Evolutionary conservation across 768 basidiomycete genomes (phyloP).

Genomic region (Panaeolus cyanescens): DNA sequence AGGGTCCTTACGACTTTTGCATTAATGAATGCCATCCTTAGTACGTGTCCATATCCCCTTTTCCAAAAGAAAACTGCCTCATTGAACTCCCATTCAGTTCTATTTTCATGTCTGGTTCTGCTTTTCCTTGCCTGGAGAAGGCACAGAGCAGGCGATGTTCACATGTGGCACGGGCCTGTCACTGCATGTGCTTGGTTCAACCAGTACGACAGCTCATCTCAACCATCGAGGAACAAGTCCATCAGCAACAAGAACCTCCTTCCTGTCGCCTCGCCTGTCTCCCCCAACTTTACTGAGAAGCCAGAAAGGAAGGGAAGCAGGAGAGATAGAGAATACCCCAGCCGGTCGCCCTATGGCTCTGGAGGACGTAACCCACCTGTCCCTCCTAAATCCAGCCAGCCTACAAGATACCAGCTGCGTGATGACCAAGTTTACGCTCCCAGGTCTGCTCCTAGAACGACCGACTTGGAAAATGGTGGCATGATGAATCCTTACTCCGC

Average conservation of each 20-base stretch:
- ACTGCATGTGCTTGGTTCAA: constrained; percentile 77
- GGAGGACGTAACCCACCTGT: constrained; percentile 3
- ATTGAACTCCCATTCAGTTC: constrained; percentile 27
- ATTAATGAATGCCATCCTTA: constrained; percentile 71
- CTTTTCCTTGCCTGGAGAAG: constrained; percentile 43
- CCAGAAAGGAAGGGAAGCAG: constrained; percentile 28
- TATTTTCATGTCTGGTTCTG: constrained; percentile 37
- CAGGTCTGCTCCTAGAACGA: constrained; percentile 20
- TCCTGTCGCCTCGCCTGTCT: constrained; percentile 29
- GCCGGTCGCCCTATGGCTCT: constrained; percentile 14
- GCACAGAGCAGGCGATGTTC: constrained; percentile 45
- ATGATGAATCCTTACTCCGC: constrained; percentile 43
- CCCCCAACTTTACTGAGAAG: constrained; percentile 24
- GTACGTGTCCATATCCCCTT: constrained; percentile 39
- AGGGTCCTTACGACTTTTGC: constrained; percentile 81
- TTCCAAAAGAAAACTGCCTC: constrained; percentile 1
- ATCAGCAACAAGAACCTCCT: constrained; percentile 36
- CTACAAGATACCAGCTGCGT: neutral
- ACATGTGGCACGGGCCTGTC: constrained; percentile 73
- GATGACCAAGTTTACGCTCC: neutral
- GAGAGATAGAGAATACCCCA: constrained; percentile 20
- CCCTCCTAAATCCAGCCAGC: constrained; percentile 5
- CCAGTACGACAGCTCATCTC: constrained; percentile 39
- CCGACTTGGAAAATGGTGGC: constrained; percentile 40
- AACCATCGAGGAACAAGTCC: constrained; percentile 37